A percentile compares a stretch with the other conserved stretches of the same genome.
phyloP scores from a whole-genome alignment of 2,329 filamentous ascomycete genomes.

The Aspergillus fumigatus region DNA sequence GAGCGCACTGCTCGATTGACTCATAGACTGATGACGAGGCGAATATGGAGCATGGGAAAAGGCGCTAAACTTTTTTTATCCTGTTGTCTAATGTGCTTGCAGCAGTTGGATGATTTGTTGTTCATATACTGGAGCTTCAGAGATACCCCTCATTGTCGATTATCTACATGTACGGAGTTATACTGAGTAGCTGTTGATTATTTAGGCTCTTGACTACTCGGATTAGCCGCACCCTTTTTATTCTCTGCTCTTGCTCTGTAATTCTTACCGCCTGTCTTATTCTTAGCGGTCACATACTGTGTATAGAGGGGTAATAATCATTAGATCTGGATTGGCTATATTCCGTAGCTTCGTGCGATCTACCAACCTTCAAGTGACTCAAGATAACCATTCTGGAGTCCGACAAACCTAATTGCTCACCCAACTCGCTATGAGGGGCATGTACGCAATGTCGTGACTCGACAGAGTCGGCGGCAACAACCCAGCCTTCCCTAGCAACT shows the following conservation, averaged over 20 bases:
- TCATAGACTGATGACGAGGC: neutral
- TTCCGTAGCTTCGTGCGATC: conserved; percentile 6
- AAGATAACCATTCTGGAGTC: neutral
- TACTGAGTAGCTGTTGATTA: neutral
- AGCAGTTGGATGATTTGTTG: neutral
- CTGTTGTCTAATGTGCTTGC: neutral
- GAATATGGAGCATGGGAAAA: conserved; percentile 7
- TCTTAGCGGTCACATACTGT: conserved; percentile 1
- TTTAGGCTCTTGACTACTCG: neutral
- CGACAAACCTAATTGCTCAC: neutral
- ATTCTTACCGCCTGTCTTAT: neutral
- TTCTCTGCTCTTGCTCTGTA: conserved; percentile 7
- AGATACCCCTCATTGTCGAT: neutral
- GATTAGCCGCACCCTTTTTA: neutral
- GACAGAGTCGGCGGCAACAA: neutral
- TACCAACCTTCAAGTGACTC: neutral
- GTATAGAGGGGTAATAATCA: neutral
- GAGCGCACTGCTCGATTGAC: neutral
- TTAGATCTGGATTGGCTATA: conserved; percentile 7
- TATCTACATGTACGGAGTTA: neutral
- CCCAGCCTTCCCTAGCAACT: neutral
- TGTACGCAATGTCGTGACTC: neutral
- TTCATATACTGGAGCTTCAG: neutral
- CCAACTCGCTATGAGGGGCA: neutral
- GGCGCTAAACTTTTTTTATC: conserved; percentile 2